These are phyloP conservation scores for Penicillium salamii DNA, from an alignment of 495 filamentous ascomycete genomes.

Conservation along the genomic window DNA sequence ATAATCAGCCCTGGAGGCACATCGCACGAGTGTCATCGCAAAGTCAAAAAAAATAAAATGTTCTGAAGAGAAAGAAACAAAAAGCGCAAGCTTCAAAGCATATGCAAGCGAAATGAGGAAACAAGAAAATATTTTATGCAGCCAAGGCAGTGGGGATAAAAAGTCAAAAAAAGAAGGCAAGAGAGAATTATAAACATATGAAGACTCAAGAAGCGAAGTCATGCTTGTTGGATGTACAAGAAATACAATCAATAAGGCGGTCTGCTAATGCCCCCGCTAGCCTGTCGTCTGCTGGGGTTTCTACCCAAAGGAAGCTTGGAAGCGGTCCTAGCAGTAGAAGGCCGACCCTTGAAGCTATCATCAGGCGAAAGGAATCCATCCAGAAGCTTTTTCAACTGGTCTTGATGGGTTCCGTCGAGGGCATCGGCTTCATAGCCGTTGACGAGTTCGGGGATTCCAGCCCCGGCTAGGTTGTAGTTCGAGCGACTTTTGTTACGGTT, in stretches of 20 bases:
- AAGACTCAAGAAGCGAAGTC: constrained; percentile 6
- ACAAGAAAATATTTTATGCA: constrained; percentile 1
- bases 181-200: constrained; percentile 19
- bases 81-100: constrained; percentile 3
- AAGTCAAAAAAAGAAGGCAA: neutral
- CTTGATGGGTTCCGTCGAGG: constrained; percentile 21
- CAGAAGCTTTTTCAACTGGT: constrained; percentile 36
- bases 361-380: constrained; percentile 36
- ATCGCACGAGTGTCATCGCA: constrained; percentile 5
- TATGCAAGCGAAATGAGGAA: constrained; percentile 18
- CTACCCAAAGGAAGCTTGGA: constrained; percentile 16
- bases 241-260: constrained; percentile 41
- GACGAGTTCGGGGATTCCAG: constrained; percentile 15
- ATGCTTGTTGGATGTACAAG: constrained; percentile 13
- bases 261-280: constrained; percentile 37
- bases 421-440: constrained; percentile 11
- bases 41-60: neutral
- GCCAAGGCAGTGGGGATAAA: neutral
- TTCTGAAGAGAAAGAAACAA: neutral
- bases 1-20: constrained; percentile 21
- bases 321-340: constrained; percentile 6
- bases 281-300: constrained; percentile 22
- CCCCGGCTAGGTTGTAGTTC: constrained; percentile 29
- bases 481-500: constrained; percentile 39
- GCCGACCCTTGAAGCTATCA: constrained; percentile 16